Evolutionary conservation across 2,329 filamentous ascomycete genomes (phyloP).

Genomic region (Basipetospora chlamydospora): DNA sequence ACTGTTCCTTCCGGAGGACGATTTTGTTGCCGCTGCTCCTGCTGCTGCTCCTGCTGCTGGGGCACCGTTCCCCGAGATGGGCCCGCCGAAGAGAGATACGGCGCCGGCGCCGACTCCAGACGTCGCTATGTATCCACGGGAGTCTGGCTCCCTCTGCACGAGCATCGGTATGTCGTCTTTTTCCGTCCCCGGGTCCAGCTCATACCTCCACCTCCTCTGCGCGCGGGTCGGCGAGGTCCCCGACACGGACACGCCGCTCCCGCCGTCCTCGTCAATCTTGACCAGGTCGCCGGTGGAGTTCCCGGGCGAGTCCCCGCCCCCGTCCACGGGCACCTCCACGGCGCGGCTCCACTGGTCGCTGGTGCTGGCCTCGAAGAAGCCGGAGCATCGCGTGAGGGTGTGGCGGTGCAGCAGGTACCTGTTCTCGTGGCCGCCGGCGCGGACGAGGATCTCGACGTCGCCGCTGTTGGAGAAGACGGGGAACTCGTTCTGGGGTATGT

Average conservation of each 20-base stretch:
- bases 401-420: conserved; percentile 78
- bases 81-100: conserved; percentile 40
- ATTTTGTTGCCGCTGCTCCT: too few relatives aligned
- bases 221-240: too few relatives aligned
- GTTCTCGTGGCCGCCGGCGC: conserved; percentile 55
- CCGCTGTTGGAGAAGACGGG: conserved; percentile 81
- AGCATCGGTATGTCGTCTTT: conserved; percentile 75
- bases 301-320: not conserved
- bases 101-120: conserved; percentile 6
- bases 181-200: conserved; percentile 62
- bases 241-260: not conserved
- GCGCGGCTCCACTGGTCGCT: conserved; percentile 60
- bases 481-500: conserved; percentile 75
- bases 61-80: conserved; percentile 6
- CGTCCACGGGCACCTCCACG: too few relatives aligned
- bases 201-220: conserved; percentile 64
- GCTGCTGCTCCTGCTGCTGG: conserved; percentile 27
- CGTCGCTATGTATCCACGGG: too few relatives aligned
- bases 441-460: conserved; percentile 80
- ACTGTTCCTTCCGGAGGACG: too few relatives aligned
- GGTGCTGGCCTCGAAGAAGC: conserved; percentile 81
- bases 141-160: conserved; percentile 54
- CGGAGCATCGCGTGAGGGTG: conserved; percentile 78
- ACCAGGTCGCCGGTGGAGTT: conserved; percentile 12
- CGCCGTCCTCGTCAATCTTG: conserved; percentile 5